Conservation (phyloP, 73 alveolate species). For the Tetrahymena malaccensis region DNA sequence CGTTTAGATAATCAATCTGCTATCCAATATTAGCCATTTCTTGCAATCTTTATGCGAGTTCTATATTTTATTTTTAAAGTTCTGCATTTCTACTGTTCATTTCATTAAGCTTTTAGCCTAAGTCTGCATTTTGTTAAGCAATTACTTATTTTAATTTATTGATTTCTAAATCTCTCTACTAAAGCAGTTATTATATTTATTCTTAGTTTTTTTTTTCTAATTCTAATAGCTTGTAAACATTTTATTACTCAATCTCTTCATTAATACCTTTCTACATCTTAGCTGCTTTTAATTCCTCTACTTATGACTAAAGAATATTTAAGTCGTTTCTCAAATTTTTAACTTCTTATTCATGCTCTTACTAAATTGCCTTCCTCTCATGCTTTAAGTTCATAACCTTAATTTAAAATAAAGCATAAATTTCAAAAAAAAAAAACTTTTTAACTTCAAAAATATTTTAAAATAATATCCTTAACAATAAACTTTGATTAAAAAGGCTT, state of each 20-base stretch:
- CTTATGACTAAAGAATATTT: not conserved
- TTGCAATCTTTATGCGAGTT: not conserved
- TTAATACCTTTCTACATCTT: not conserved
- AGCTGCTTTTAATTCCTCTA: not conserved
- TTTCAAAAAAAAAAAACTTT: not conserved
- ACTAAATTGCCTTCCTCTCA: not conserved
- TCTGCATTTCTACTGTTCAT: not conserved
- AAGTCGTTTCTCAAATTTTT: not conserved
- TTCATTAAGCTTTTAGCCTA: not conserved
- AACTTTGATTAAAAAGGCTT: not conserved
- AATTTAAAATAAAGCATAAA: not conserved
- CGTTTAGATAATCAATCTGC: not conserved
- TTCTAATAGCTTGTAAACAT: not conserved
- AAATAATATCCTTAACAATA: not conserved
- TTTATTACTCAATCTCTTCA: not conserved
- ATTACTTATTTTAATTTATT: not conserved
- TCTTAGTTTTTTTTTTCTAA: not conserved
- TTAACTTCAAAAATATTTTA: no score
- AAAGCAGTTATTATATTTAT: not conserved
- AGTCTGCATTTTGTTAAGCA: not conserved
- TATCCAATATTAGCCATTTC: not conserved
- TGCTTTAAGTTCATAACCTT: not conserved
- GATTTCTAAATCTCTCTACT: not conserved
- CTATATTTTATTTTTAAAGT: not conserved
- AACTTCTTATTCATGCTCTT: not conserved